Base-by-base conservation (phyloP, 2,329 filamentous ascomycete genomes). In the Colletotrichum phormii region DNA sequence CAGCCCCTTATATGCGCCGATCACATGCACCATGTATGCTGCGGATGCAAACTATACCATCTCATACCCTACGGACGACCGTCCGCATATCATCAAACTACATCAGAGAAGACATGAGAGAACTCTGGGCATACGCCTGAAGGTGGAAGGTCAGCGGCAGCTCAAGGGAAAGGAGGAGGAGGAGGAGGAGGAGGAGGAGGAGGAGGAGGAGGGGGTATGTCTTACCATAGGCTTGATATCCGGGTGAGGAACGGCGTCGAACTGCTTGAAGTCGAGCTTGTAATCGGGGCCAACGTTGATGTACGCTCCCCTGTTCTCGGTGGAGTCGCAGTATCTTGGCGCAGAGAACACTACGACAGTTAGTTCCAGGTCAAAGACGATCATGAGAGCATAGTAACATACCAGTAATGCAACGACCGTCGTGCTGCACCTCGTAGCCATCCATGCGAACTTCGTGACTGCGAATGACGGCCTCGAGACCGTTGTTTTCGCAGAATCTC, bases 401-500 rank as follows among this genome's bases (percentile, higher is more conserved):
- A 94, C 93, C 93, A 59, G 97, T 99, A 78, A 99, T 98, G 82
- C 97, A 99, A 78, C 91, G 92, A 75, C 96, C 97, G 78, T 97
- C 93, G 82, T 99, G 97, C 87, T 99, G 96, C 77, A 98, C 94
- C 82, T 99, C 96, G 80, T 98, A 99, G n/a, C 97, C 97, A 73
- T 97, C 95, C 97, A 99, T 99, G 78, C 97, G 92, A 33, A 99
- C 97, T 83, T 99, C 97, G 85, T 99, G 97, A 80, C 95, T 98
- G 78, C 97, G 93, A 78, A 99, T 99, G 76, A 99, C 93, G 58
- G 97, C 97, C 76, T 98, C 94, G 53, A 99, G 89, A 0, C 94
- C 94, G 83, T 99, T 99, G 84, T 93, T 95, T 78, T 99, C 95
- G 81, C 97, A 99, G 88, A 99, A 99, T 63, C 91, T 90, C 86